Conservation (phyloP, 2,329 filamentous ascomycete genomes). For the Apiospora koreana region DNA sequence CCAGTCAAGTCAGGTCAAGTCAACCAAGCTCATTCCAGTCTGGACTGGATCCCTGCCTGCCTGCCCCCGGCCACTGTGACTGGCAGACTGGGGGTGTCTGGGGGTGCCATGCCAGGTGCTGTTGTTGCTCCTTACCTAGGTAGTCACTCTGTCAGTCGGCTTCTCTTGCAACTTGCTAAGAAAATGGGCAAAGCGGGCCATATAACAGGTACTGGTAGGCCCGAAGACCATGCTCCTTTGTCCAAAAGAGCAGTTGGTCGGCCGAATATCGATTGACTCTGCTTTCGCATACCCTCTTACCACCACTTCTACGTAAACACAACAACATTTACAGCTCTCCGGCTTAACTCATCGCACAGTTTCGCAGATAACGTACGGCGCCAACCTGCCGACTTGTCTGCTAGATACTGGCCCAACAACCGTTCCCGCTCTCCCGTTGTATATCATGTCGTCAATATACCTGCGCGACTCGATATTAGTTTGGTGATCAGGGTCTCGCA, state of each 20-base stretch:
- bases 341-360: not conserved
- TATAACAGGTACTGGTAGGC: constrained; percentile 16
- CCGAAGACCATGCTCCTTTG: constrained; percentile 12
- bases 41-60: not conserved
- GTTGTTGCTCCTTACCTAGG: not conserved
- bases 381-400: not conserved
- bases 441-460: constrained; percentile 45
- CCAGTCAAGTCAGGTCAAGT: constrained; percentile 23
- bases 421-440: constrained; percentile 36
- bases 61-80: not conserved
- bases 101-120: no score
- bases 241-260: constrained; percentile 5
- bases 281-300: not conserved
- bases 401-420: constrained; percentile 4
- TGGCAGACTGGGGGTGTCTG: not conserved
- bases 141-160: not conserved
- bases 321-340: not conserved
- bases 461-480: constrained; percentile 43
- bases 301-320: not conserved
- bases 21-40: not conserved
- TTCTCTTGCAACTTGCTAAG: constrained; percentile 5
- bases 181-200: constrained; percentile 13
- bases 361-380: constrained; percentile 2
- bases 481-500: constrained; percentile 33
- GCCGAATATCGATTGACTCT: constrained; percentile 15